These are phyloP conservation scores for Colletotrichum sp. DNA, from an alignment of 2,329 filamentous ascomycete genomes.

Conservation along the genomic window DNA sequence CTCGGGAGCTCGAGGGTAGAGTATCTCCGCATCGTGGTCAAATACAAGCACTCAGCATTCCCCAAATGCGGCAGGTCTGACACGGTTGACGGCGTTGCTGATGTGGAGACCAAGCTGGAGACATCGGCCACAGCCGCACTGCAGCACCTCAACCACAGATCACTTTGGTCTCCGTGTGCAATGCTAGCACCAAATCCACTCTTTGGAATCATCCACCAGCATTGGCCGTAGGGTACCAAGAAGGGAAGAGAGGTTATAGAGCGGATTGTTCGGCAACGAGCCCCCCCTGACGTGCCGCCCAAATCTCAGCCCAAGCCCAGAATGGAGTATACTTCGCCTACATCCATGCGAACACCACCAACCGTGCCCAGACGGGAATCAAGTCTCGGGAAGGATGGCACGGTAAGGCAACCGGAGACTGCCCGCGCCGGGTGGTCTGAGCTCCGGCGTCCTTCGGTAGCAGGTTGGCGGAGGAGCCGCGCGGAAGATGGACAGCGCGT, in stretches of 20 bases:
- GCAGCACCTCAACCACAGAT: constrained; percentile 50
- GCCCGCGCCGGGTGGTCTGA: neutral
- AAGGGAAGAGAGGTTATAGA: constrained; percentile 48
- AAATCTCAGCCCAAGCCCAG: neutral
- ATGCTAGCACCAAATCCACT: constrained; percentile 40
- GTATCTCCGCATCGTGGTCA: constrained; percentile 57
- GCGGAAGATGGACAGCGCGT: neutral
- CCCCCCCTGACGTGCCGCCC: neutral
- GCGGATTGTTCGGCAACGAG: constrained; percentile 26
- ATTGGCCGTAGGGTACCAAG: constrained; percentile 58
- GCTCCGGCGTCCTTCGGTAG: neutral
- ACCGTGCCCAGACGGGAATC: constrained; percentile 9
- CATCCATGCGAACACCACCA: neutral
- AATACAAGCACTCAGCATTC: constrained; percentile 63
- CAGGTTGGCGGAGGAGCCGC: neutral
- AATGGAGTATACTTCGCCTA: neutral
- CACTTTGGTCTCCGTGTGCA: constrained; percentile 55
- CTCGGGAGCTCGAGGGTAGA: constrained; percentile 52
- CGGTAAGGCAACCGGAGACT: neutral
- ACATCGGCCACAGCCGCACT: constrained; percentile 58
- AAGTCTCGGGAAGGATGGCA: constrained; percentile 8
- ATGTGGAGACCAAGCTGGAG: constrained; percentile 52
- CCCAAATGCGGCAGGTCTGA: constrained; percentile 33
- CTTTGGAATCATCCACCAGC: constrained; percentile 43
- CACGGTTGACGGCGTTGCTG: constrained; percentile 35